Conservation (phyloP, 352 stramenopile genomes). For the Phytophthora meadii region DNA sequence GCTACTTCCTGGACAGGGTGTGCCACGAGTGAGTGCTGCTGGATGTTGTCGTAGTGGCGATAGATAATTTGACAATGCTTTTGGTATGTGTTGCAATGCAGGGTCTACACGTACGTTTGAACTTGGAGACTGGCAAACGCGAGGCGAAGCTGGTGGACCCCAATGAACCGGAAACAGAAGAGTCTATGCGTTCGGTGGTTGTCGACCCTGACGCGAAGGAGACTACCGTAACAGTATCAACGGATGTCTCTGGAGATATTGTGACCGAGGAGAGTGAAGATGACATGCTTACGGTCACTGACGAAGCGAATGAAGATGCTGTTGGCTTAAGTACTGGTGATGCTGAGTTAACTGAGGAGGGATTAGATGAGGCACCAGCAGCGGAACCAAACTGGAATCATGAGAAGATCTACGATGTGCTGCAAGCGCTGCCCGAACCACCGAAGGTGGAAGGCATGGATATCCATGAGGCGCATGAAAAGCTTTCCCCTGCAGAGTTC, state of each 20-base stretch:
- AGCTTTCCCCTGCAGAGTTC: constrained; percentile 75
- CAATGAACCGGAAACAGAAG: constrained; percentile 26
- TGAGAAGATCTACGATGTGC: constrained; percentile 88
- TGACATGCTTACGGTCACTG: constrained; percentile 25
- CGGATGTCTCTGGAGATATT: constrained; percentile 63
- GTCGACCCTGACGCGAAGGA: constrained; percentile 41
- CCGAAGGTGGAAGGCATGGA: constrained; percentile 80
- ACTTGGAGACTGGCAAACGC: constrained; percentile 81
- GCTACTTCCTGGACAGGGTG: constrained; percentile 64
- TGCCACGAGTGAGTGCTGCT: constrained; percentile 56
- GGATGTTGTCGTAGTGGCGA: neutral
- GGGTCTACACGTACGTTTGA: constrained; percentile 87
- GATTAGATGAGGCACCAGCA: constrained; percentile 40
- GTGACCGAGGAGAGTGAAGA: constrained; percentile 32
- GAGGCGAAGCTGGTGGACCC: constrained; percentile 86
- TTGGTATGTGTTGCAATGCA: constrained; percentile 30
- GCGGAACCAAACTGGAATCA: constrained; percentile 80
- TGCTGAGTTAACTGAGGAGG: neutral
- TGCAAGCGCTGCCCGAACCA: constrained; percentile 79
- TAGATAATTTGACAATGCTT: constrained; percentile 8
- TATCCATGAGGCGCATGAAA: constrained; percentile 75
- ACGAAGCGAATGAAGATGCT: constrained; percentile 19
- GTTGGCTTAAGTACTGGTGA: neutral
- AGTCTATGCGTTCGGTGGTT: constrained; percentile 46
- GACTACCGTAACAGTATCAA: constrained; percentile 61